Evolutionary conservation across 2,329 filamentous ascomycete species (phyloP).

Genomic region (Cryoendolithus antarcticus): DNA sequence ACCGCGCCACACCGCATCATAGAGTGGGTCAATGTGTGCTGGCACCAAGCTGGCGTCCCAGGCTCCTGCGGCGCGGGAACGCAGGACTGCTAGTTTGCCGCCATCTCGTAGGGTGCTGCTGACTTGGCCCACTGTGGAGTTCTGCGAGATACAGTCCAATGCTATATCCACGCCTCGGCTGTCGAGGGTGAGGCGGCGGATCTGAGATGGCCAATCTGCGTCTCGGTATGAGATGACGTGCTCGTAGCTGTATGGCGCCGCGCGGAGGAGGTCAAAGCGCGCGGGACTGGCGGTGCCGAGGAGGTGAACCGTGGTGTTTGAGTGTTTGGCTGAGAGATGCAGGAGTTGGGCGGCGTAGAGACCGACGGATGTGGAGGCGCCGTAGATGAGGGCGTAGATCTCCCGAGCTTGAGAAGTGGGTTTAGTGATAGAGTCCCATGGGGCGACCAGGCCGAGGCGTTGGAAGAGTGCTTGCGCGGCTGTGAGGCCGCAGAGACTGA

Average conservation of each 20-base stretch:
- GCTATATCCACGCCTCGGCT: background rate
- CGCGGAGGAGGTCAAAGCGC: background rate
- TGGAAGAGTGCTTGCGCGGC: slow-evolving; percentile 31
- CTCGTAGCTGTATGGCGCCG: background rate
- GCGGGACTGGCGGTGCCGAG: background rate
- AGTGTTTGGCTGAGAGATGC: slow-evolving; percentile 9
- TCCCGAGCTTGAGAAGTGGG: background rate
- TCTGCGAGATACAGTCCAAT: slow-evolving; percentile 1
- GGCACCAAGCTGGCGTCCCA: background rate
- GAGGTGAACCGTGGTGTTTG: background rate
- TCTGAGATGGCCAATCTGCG: background rate
- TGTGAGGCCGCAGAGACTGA: slow-evolving; percentile 32
- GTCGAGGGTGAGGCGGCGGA: background rate
- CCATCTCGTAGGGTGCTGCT: background rate
- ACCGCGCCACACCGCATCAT: slow-evolving; percentile 2
- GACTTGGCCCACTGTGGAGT: background rate
- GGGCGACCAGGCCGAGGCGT: slow-evolving; percentile 25
- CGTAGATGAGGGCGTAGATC: slow-evolving; percentile 20
- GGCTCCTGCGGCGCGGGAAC: background rate
- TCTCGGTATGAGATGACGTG: background rate
- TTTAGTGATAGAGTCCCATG: slow-evolving; percentile 19
- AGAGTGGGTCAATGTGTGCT: background rate
- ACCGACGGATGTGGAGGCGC: slow-evolving; percentile 24
- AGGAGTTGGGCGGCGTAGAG: slow-evolving; percentile 24
- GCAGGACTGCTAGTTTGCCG: background rate